Base-by-base conservation (phyloP, 2,329 filamentous ascomycete genomes). In the Aspergillus persii region DNA sequence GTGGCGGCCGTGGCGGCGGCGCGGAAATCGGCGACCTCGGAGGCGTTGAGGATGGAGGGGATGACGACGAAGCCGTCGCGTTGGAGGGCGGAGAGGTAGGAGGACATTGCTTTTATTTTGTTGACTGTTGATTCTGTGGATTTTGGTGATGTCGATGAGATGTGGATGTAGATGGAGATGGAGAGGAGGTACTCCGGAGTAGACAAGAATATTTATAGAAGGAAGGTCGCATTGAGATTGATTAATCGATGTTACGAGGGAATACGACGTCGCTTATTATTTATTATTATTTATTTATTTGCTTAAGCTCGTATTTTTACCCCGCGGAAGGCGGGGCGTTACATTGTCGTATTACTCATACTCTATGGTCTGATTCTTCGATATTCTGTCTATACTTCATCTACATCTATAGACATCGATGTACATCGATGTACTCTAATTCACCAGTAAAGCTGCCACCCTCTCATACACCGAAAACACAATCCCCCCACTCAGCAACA, bases 1-100 rank as follows among this genome's bases (percentile, higher is more conserved):
- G 86, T 86, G n/a, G 84, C 83, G 58, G 81, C 74, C 36, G 78
- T 71, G 53, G 86, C 84, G 47, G 87, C 87, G 56, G 72, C 70
- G 67, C 87, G 88, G 63, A 94, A 86, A 23, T 77, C 68, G 27
- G 78, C 62, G 49, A 95, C 79, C 61, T 86, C 80, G 18, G 76
- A 58, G 2, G 81, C 74, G 58, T 80, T 76, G 67, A 96, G 80
- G 63, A 91, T 79, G 39, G 83, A 83, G 46, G 85, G 87, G 69
- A 95, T 82, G 57, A 89, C 77, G 52, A 94, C 88, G 80, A 89
- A 96, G 74, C 92, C 92, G 74, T 95, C 84, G 55, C 79, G 79
- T 62, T 87, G 81, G 66, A 94, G 88, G 59, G 81, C 74, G 61
- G 80, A 76, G 54, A 82, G 77, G 55, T 85, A 77, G 27, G 74